These are phyloP conservation scores for Apiospora phragmitis DNA, from an alignment of 2,329 filamentous ascomycete species.

Conservation along the genomic window DNA sequence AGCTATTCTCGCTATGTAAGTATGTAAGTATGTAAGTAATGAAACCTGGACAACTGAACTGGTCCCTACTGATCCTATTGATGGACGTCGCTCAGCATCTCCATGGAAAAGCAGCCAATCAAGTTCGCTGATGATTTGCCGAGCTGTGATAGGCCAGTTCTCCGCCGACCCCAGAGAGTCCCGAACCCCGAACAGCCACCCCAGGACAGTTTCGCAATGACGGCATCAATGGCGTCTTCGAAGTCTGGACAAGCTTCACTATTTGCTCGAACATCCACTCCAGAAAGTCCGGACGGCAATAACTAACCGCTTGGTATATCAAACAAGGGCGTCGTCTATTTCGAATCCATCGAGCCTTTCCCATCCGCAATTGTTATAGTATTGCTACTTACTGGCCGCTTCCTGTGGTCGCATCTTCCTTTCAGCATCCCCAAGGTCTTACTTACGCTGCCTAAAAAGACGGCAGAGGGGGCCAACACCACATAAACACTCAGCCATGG, in stretches of 20 bases:
- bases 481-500: conserved; percentile 48
- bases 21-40: not conserved
- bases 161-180: not conserved
- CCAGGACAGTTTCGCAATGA: conserved; percentile 1
- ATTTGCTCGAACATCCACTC: not conserved
- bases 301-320: not conserved
- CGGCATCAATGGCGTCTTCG: conserved; percentile 12
- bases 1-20: not conserved
- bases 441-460: not conserved
- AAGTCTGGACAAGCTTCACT: not conserved
- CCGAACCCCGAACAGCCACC: not conserved
- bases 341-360: too few species aligned
- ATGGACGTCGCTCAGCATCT: too few species aligned
- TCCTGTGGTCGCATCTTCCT: not conserved
- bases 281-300: not conserved
- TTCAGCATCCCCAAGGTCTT: not conserved
- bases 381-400: not conserved
- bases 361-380: not conserved
- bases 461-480: not conserved
- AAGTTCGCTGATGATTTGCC: not conserved
- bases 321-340: not conserved
- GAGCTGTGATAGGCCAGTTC: not conserved
- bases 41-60: too few species aligned
- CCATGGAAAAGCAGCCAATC: not conserved
- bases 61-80: too few species aligned